These are phyloP conservation scores for Trichoderma sp. DNA, from an alignment of 2,329 filamentous ascomycete species.

Conservation along the genomic window DNA sequence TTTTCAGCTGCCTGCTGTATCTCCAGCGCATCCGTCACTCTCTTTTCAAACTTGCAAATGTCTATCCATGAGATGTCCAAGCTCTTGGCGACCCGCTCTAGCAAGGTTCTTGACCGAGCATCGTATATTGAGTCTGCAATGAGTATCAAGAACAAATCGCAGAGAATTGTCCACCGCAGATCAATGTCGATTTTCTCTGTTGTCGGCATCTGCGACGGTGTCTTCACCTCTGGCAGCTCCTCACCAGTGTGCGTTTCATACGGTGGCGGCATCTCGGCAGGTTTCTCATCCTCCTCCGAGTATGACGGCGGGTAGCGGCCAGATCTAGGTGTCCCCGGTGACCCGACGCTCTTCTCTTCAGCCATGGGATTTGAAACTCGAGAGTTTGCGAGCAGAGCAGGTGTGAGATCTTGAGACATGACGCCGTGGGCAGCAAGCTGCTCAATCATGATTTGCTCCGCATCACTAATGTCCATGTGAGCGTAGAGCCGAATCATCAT, in stretches of 20 bases:
- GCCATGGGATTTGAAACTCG: conserved; percentile 91
- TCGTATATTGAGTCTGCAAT: conserved; percentile 96
- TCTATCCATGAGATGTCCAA: conserved; percentile 87
- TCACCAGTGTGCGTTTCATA: conserved; percentile 66
- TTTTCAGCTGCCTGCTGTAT: conserved; percentile 95
- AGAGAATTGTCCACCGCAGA: conserved; percentile 93
- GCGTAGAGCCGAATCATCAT: conserved; percentile 94
- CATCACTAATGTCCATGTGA: conserved; percentile 93
- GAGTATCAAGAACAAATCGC: conserved; percentile 92
- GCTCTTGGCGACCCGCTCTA: conserved; percentile 80
- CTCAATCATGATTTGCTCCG: conserved; percentile 98
- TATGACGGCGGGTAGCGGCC: conserved; percentile 31
- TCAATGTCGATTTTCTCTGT: conserved; percentile 92
- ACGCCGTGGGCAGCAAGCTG: conserved; percentile 93
- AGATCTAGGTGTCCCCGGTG: conserved; percentile 30
- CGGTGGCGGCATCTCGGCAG: conserved; percentile 56
- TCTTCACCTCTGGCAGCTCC: conserved; percentile 76
- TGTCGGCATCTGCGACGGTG: conserved; percentile 77
- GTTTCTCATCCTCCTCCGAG: conserved; percentile 45
- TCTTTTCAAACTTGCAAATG: conserved; percentile 95
- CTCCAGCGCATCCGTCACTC: conserved; percentile 92
- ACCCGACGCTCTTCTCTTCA: conserved; percentile 38
- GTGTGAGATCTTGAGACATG: conserved; percentile 77
- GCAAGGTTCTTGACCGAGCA: conserved; percentile 76
- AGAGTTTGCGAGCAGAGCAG: conserved; percentile 86